phyloP scores from a whole-genome alignment of 139 green algal genomes.

The Coelastrella sp. region DNA sequence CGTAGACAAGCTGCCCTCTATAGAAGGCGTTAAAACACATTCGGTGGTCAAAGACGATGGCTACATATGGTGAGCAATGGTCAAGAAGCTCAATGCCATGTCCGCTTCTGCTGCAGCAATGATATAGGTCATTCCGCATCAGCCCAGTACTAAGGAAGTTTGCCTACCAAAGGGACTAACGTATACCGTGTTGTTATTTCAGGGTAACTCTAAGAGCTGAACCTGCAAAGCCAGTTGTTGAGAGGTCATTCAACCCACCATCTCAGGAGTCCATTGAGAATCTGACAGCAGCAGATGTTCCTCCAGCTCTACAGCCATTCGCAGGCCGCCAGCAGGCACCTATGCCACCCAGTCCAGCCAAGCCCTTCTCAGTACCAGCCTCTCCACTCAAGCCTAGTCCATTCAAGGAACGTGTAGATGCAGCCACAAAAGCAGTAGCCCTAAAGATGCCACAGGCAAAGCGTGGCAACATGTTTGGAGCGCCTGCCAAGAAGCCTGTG shows the following conservation, averaged over 20 bases:
- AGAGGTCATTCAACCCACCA: background rate
- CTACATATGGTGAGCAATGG: constrained; percentile 12
- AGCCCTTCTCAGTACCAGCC: constrained; percentile 31
- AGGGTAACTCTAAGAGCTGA: background rate
- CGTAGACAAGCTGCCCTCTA: background rate
- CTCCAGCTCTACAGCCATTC: constrained; percentile 41
- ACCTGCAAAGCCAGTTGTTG: background rate
- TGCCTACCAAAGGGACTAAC: background rate
- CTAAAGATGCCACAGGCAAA: constrained; percentile 33
- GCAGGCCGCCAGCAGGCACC: constrained; percentile 36
- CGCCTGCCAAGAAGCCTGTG: background rate
- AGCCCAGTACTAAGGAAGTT: no score
- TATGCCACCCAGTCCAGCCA: constrained; percentile 39
- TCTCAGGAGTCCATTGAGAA: background rate
- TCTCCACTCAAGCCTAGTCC: constrained; percentile 40
- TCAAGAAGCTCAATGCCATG: no score
- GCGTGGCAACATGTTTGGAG: constrained; percentile 27
- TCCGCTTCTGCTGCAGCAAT: background rate
- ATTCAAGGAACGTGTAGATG: constrained; percentile 51
- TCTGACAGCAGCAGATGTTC: constrained; percentile 18
- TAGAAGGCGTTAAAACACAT: constrained; percentile 5
- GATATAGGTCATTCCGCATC: no score
- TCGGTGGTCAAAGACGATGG: constrained; percentile 28
- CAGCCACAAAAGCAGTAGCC: constrained; percentile 33
- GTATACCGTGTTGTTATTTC: background rate